These are phyloP conservation scores for Lodderomyces beijingensis DNA, from an alignment of 1,139 yeast genomes.

Conservation along the genomic window DNA sequence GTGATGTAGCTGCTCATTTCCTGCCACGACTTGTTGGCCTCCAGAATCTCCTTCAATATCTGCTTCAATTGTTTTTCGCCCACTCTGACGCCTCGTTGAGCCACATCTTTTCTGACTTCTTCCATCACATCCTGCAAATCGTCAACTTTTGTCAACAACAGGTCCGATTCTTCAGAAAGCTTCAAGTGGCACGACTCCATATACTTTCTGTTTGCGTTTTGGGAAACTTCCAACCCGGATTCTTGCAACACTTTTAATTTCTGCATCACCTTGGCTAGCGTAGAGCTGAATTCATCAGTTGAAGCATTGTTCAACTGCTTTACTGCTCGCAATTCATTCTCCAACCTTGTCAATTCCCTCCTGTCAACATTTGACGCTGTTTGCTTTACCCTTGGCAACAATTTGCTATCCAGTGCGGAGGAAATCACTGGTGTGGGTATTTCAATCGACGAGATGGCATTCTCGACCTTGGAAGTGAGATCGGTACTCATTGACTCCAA, in stretches of 20 bases:
- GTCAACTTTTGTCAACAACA: slow-evolving; percentile 73
- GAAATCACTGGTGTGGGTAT: slow-evolving; percentile 10
- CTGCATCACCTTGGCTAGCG: slow-evolving; percentile 41
- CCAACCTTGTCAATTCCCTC: slow-evolving; percentile 22
- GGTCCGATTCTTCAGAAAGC: slow-evolving; percentile 74
- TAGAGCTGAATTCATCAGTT: slow-evolving; percentile 36
- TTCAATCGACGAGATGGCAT: slow-evolving; percentile 21
- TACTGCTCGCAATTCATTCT: slow-evolving; percentile 59
- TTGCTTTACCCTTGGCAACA: no score
- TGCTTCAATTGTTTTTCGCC: slow-evolving; percentile 66
- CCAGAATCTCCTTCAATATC: slow-evolving; percentile 60
- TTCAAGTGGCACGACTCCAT: slow-evolving; percentile 75
- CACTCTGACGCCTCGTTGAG: slow-evolving; percentile 85
- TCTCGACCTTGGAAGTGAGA: slow-evolving; percentile 21
- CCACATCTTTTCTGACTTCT: slow-evolving; percentile 85
- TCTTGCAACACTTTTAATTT: slow-evolving; percentile 44
- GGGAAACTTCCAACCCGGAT: slow-evolving; percentile 36
- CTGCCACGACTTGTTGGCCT: slow-evolving; percentile 50
- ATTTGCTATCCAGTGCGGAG: no score
- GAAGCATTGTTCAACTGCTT: slow-evolving; percentile 54
- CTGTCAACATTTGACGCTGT: not conserved
- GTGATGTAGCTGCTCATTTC: slow-evolving; percentile 58
- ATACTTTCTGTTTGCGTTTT: slow-evolving; percentile 55
- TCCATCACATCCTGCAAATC: slow-evolving; percentile 91
- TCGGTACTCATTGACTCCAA: slow-evolving; percentile 25